Percentiles rank a stretch among this genome's conserved stretches.
These are phyloP conservation scores for Moelleriella libera DNA, from an alignment of 2,329 filamentous ascomycete genomes.

Conservation along the genomic window DNA sequence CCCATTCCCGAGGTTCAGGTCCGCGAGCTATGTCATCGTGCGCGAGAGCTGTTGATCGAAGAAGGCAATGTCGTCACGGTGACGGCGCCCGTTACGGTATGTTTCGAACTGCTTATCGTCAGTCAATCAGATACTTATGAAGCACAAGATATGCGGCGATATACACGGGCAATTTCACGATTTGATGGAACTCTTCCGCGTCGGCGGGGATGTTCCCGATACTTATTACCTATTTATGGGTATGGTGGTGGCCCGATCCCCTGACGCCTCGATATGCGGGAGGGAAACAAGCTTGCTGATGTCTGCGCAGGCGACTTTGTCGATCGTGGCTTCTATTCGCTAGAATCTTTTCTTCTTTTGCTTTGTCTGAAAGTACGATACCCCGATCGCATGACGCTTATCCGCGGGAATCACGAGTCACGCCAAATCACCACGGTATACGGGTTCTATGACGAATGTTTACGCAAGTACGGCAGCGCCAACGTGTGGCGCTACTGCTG, in stretches of 20 bases:
- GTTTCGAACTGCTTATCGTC: conserved; percentile 9
- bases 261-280: not conserved
- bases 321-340: conserved; percentile 93
- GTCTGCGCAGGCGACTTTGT: conserved; percentile 68
- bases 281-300: not conserved
- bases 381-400: conserved; percentile 90
- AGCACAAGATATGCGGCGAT: conserved; percentile 73
- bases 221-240: conserved; percentile 97
- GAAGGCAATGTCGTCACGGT: conserved; percentile 96
- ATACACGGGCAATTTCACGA: conserved; percentile 97
- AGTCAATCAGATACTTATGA: not conserved
- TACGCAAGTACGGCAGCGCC: conserved; percentile 89
- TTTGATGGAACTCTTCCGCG: conserved; percentile 89
- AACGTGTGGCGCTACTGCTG: conserved; percentile 97
- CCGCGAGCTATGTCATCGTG: conserved; percentile 93
- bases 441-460: conserved; percentile 94
- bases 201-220: conserved; percentile 85
- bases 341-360: conserved; percentile 91
- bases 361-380: conserved; percentile 95
- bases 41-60: conserved; percentile 87
- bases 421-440: conserved; percentile 96
- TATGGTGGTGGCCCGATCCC: conserved; percentile 18
- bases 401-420: conserved; percentile 90
- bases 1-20: conserved; percentile 94
- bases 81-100: conserved; percentile 81